Evolutionary conservation across 768 basidiomycete species (phyloP).

Genomic region (Phylloporus sp.): DNA sequence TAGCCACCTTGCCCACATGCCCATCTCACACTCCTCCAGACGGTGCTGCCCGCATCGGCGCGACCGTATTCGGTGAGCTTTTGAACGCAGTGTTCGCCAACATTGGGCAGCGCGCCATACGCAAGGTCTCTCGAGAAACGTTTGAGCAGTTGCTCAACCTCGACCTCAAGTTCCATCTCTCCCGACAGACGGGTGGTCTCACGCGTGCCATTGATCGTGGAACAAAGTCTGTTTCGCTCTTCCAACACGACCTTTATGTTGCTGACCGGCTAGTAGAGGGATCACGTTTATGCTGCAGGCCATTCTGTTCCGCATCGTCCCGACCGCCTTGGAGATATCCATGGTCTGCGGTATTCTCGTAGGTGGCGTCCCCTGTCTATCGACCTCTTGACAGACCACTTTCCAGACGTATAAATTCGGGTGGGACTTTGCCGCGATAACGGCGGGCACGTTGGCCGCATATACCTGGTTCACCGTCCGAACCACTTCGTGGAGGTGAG

Average conservation of each 20-base stretch:
- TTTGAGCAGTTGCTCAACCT: slow-evolving; percentile 91
- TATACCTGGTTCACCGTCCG: slow-evolving; percentile 98
- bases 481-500: slow-evolving; percentile 93
- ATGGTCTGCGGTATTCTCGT: slow-evolving; percentile 98
- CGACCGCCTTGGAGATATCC: slow-evolving; percentile 92
- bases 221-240: slow-evolving; percentile 66
- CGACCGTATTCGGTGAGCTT: slow-evolving; percentile 86
- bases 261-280: slow-evolving; percentile 51
- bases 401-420: slow-evolving; percentile 93
- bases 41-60: slow-evolving; percentile 84
- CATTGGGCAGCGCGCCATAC: slow-evolving; percentile 90
- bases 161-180: slow-evolving; percentile 89
- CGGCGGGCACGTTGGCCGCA: slow-evolving; percentile 74
- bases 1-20: slow-evolving; percentile 10
- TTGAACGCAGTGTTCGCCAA: slow-evolving; percentile 95
- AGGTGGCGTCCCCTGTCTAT: slow-evolving; percentile 22
- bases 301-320: slow-evolving; percentile 90
- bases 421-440: slow-evolving; percentile 94
- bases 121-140: slow-evolving; percentile 92
- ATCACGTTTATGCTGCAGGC: slow-evolving; percentile 94
- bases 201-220: slow-evolving; percentile 96
- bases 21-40: slow-evolving; percentile 45
- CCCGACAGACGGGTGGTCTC: slow-evolving; percentile 91
- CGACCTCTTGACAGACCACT: not conserved
- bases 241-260: not conserved